phyloP scores from a whole-genome alignment of 2,329 filamentous ascomycete genomes.

The Pseudopyrenochaeta lycopersici region DNA sequence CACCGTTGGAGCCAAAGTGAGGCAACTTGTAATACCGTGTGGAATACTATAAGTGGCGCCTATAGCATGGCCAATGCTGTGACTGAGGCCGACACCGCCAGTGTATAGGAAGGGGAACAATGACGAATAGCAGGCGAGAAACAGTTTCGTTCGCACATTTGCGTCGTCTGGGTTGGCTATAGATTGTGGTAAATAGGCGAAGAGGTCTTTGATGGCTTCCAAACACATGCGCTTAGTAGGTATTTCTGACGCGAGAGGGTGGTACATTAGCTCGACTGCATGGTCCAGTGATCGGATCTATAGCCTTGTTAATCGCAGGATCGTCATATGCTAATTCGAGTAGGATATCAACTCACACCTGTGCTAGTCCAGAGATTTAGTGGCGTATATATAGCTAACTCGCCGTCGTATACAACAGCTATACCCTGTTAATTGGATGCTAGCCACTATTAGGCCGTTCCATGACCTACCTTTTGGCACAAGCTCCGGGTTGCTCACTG shows the following conservation, averaged over 20 bases:
- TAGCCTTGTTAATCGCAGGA: conserved; percentile 5
- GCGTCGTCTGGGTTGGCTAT: conserved; percentile 57
- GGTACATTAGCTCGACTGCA: conserved; percentile 64
- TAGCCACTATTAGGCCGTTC: not conserved
- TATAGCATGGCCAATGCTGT: conserved; percentile 61
- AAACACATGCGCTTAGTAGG: conserved; percentile 57
- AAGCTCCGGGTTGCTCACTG: conserved; percentile 56
- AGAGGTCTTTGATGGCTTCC: conserved; percentile 60
- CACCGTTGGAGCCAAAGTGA: conserved; percentile 63
- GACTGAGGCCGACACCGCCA: conserved; percentile 60
- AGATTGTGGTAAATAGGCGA: conserved; percentile 61
- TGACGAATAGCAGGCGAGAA: conserved; percentile 62
- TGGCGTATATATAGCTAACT: conserved; percentile 62
- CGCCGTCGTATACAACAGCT: conserved; percentile 63
- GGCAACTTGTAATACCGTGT: conserved; percentile 64
- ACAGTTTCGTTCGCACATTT: conserved; percentile 61
- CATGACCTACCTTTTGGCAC: conserved; percentile 46
- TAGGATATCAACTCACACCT: conserved; percentile 42
- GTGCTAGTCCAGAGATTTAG: conserved; percentile 61
- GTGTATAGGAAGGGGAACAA: conserved; percentile 59
- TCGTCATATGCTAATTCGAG: not conserved
- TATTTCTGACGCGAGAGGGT: conserved; percentile 62
- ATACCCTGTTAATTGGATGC: conserved; percentile 31
- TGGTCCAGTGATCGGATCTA: conserved; percentile 63
- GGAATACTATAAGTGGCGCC: conserved; percentile 65